phyloP scores from a whole-genome alignment of 345 rosid genomes.

The Hirschfeldia incana region DNA sequence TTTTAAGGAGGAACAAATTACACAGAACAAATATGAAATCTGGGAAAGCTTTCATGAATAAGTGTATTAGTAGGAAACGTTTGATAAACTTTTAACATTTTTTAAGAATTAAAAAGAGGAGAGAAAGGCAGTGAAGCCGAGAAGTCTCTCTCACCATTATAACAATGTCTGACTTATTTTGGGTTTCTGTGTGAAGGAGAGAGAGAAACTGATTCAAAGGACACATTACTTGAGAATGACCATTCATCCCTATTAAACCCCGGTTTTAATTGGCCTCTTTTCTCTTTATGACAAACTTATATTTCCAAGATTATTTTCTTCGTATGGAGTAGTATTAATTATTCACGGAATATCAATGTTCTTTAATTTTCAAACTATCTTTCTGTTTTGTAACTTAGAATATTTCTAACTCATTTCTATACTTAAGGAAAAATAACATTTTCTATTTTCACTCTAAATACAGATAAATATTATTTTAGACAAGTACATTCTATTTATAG shows the following conservation, averaged over 20 bases:
- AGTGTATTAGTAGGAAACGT: conserved; percentile 23
- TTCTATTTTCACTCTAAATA: not conserved
- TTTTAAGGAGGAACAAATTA: conserved; percentile 22
- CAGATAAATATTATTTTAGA: too few species aligned
- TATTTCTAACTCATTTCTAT: not conserved
- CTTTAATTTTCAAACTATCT: conserved; percentile 6
- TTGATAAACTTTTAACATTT: not conserved
- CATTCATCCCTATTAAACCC: conserved; percentile 34
- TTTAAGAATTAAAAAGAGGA: conserved; percentile 25
- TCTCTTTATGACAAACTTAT: conserved; percentile 22
- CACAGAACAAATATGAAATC: conserved; percentile 20
- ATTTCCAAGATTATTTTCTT: conserved; percentile 19
- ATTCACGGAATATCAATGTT: not conserved
- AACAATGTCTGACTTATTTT: conserved; percentile 49
- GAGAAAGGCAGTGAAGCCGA: conserved; percentile 42
- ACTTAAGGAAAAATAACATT: not conserved
- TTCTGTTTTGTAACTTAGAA: conserved; percentile 5
- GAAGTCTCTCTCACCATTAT: conserved; percentile 79
- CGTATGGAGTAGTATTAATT: not conserved
- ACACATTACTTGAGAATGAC: conserved; percentile 44
- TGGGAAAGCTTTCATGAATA: conserved; percentile 28
- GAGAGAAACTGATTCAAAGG: conserved; percentile 46
- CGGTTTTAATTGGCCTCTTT: conserved; percentile 24
- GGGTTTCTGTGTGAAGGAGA: conserved; percentile 43
- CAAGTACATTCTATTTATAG: not conserved